These are phyloP conservation scores for Poronia punctata DNA, from an alignment of 495 filamentous ascomycete genomes.

Conservation along the genomic window DNA sequence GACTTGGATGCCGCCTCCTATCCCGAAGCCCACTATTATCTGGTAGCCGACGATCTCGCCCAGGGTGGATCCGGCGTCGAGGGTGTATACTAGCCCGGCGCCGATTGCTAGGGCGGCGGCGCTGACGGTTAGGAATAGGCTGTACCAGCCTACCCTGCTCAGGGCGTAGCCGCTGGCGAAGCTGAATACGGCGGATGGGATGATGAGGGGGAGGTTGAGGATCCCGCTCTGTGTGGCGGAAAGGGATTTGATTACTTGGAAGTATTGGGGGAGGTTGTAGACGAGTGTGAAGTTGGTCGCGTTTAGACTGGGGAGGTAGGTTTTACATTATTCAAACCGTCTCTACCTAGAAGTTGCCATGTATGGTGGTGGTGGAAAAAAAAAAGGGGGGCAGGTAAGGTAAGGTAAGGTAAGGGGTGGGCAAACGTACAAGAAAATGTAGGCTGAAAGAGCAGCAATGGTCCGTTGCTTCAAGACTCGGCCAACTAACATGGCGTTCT, in stretches of 20 bases:
- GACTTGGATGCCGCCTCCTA: constrained; percentile 49
- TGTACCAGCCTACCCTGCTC: not conserved
- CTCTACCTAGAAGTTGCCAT: not conserved
- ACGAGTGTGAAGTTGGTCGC: not conserved
- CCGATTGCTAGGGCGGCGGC: constrained; percentile 5
- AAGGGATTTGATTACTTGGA: not conserved
- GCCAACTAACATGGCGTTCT: constrained; percentile 7
- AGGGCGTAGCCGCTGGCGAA: too few species aligned
- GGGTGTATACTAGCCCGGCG: constrained; percentile 38
- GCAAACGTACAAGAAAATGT: not conserved
- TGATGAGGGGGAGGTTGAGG: not conserved
- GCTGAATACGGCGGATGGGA: too few species aligned
- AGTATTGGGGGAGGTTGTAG: not conserved
- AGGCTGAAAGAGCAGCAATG: not conserved
- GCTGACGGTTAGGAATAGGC: constrained; percentile 20
- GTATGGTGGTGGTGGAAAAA: not conserved
- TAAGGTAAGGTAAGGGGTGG: too few species aligned
- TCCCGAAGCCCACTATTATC: constrained; percentile 48
- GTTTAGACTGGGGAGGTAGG: not conserved
- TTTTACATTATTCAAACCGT: not conserved
- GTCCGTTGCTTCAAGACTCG: not conserved
- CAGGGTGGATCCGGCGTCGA: constrained; percentile 19
- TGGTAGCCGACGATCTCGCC: constrained; percentile 53
- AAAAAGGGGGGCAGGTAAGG: too few species aligned
- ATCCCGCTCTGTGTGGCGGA: not conserved